Evolutionary conservation across 192 early-diverging fungal species (phyloP), one percentile per base, ranked within the genome.

Genomic region (Thamnidium elegans): DNA sequence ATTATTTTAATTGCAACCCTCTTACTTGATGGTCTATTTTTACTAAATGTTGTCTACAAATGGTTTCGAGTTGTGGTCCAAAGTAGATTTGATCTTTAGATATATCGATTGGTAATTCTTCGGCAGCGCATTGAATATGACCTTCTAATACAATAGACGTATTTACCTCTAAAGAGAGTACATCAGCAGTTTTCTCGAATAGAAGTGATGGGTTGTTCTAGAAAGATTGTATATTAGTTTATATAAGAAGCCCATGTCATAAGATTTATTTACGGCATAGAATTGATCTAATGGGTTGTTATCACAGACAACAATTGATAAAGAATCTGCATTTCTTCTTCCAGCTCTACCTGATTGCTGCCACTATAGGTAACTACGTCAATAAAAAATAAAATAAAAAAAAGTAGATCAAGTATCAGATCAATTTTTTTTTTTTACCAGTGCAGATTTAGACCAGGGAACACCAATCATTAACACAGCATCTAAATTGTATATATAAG

Each of bases 281-380:
- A 74, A 74, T 55, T 87, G 85, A 69, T 92, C 92, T 19, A 87
- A 56, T 0, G 79, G 70, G 65, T 67, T 81, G 45, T 69, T 64
- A 10, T 76, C 82, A 17, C 68, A 67, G 23, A 93, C 71, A 53
- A 92, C 62, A 1, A 94, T 72, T 5, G 88, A 82, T 17, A 90
- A 55, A 0, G 87, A 76, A 36, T 83, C 85, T 1, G 69, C 69
- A 14, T 70, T 71, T 6, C 86, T 73, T 34, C 92, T 71, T 4
- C 92, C 92, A 11, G 89, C 90, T 10, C 92, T 75, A 0, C 92
- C 92, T 1, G 76, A 74, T 74, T 94, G 92, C 65, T 94, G 91
- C 68, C 83, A 82, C 68, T 83, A 45, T 76, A 56, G 36, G 10
- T 31, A 50, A 63, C n/a, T 17, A 70, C 26, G 4, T 26, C 7